phyloP scores from a whole-genome alignment of 441 rosid genomes.

The Euphorbia schlechtendalii region DNA sequence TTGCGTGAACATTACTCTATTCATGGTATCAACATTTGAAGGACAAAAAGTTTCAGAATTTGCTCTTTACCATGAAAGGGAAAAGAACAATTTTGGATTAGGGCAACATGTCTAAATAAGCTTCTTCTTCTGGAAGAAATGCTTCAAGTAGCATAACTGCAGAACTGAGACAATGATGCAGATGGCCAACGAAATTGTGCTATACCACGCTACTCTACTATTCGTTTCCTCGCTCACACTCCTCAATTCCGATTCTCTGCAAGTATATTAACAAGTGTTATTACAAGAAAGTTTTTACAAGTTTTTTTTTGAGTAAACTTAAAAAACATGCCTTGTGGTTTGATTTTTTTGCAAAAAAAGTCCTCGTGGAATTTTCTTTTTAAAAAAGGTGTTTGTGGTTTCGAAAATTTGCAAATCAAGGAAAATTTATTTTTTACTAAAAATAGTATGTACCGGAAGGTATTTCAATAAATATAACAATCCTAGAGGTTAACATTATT shows the following conservation, averaged over 20 bases:
- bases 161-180: slow-evolving; percentile 56
- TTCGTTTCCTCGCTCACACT: slow-evolving; percentile 59
- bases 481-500: no score
- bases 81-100: slow-evolving; percentile 6
- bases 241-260: slow-evolving; percentile 85
- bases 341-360: no score
- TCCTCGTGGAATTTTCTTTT: no score
- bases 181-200: slow-evolving; percentile 64
- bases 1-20: slow-evolving; percentile 1
- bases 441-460: no score
- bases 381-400: no score
- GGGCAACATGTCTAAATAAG: slow-evolving; percentile 39
- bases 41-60: slow-evolving; percentile 15
- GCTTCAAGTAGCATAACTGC: slow-evolving; percentile 74
- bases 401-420: no score
- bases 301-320: no score
- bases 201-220: slow-evolving; percentile 56
- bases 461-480: no score
- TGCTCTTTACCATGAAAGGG: slow-evolving; percentile 7
- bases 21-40: slow-evolving; percentile 13
- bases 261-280: not conserved
- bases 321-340: no score
- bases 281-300: not conserved
- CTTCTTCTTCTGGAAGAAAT: slow-evolving; percentile 73
- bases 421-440: no score